Conservation (phyloP, 2,329 filamentous ascomycete species). For the Eurotiales sp. region DNA sequence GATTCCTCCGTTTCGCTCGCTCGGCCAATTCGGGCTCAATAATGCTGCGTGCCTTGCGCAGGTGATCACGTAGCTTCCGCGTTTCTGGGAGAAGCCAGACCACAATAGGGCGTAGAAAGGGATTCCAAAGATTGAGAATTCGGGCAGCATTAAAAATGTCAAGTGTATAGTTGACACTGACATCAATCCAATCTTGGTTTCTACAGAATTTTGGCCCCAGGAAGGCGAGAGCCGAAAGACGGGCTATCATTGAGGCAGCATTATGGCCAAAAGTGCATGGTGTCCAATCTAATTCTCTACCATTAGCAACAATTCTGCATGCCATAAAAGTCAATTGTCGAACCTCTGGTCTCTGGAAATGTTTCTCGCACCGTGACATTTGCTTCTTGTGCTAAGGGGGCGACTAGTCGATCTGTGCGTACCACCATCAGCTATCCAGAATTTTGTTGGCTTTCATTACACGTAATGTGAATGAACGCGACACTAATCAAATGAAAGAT, state of each 20-base stretch:
- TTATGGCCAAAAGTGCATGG: neutral
- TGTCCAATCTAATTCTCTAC: constrained; percentile 5
- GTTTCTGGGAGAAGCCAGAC: constrained; percentile 40
- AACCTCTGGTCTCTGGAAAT: neutral
- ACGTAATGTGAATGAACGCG: no score
- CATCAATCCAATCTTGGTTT: constrained; percentile 8
- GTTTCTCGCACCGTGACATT: constrained; percentile 15
- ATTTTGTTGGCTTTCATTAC: no score
- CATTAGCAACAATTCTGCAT: neutral
- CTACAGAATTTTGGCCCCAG: constrained; percentile 10
- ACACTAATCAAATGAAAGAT: no score
- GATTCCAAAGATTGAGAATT: constrained; percentile 37
- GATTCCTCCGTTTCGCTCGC: neutral
- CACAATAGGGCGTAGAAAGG: constrained; percentile 32
- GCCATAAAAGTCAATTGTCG: neutral
- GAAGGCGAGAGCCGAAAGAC: constrained; percentile 12
- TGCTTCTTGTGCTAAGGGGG: constrained; percentile 18
- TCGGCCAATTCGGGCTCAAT: constrained; percentile 16
- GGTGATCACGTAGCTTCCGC: constrained; percentile 28
- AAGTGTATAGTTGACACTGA: constrained; percentile 11
- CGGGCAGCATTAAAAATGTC: constrained; percentile 16
- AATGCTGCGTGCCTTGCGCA: constrained; percentile 32
- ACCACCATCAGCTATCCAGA: neutral
- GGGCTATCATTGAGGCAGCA: constrained; percentile 7
- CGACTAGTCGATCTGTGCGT: neutral